Conservation (phyloP, 768 basidiomycete genomes). For the Gautieria morchelliformis region DNA sequence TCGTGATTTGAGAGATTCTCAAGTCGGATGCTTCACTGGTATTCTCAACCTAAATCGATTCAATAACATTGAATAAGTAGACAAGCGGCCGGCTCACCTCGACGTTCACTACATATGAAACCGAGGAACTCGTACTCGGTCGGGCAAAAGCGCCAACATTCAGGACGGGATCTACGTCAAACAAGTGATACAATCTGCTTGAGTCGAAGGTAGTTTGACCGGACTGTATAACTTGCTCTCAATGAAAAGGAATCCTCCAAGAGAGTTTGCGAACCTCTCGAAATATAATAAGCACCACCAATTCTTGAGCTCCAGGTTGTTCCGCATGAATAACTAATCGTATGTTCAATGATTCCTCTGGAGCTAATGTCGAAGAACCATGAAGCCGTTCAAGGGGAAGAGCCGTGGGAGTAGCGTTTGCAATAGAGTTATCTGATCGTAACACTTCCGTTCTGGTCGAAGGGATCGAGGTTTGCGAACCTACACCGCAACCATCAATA, state of each 20-base stretch:
- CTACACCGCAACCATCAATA: background rate
- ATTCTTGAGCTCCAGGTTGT: slow-evolving; percentile 32
- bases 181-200: slow-evolving; percentile 41
- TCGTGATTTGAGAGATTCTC: slow-evolving; percentile 46
- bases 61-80: background rate
- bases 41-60: slow-evolving; percentile 35
- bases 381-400: slow-evolving; percentile 30
- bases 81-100: slow-evolving; percentile 8
- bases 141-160: slow-evolving; percentile 39
- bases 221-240: slow-evolving; percentile 25
- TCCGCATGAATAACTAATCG: slow-evolving; percentile 46
- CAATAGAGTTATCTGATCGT: slow-evolving; percentile 43
- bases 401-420: slow-evolving; percentile 33
- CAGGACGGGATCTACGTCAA: slow-evolving; percentile 54
- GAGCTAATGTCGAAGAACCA: slow-evolving; percentile 23
- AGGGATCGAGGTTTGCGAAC: background rate
- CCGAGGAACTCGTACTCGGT: slow-evolving; percentile 27
- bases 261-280: slow-evolving; percentile 36
- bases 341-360: slow-evolving; percentile 44
- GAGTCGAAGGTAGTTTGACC: slow-evolving; percentile 45
- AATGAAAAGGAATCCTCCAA: background rate
- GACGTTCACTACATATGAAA: slow-evolving; percentile 11
- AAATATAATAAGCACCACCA: slow-evolving; percentile 58
- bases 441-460: slow-evolving; percentile 27
- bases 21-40: slow-evolving; percentile 31